Conservation (phyloP, 2,329 filamentous ascomycete species). For the Fusarium sublunatum region DNA sequence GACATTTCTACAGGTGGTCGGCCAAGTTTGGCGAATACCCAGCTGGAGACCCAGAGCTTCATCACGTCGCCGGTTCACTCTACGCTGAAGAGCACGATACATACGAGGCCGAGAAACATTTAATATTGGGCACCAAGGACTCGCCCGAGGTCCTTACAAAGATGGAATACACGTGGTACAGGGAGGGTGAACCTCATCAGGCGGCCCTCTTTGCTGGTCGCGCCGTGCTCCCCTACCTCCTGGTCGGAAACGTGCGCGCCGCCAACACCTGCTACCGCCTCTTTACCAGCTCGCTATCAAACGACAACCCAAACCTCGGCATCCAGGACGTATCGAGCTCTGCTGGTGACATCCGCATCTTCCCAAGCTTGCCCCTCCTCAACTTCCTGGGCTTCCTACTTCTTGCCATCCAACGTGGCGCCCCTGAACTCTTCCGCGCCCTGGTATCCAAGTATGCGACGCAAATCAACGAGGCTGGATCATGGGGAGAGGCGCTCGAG, state of each 20-base stretch:
- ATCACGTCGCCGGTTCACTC: slow-evolving; percentile 88
- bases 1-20: slow-evolving; percentile 71
- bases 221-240: slow-evolving; percentile 88
- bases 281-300: slow-evolving; percentile 57
- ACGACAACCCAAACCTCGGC: slow-evolving; percentile 64
- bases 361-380: slow-evolving; percentile 90
- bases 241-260: slow-evolving; percentile 89
- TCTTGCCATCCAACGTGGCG: slow-evolving; percentile 83
- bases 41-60: slow-evolving; percentile 91
- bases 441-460: slow-evolving; percentile 83
- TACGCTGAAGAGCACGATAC: slow-evolving; percentile 94
- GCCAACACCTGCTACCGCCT: slow-evolving; percentile 85
- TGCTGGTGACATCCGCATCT: slow-evolving; percentile 80
- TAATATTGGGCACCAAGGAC: slow-evolving; percentile 88
- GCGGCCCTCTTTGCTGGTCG: slow-evolving; percentile 88
- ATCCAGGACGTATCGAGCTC: slow-evolving; percentile 84
- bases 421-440: slow-evolving; percentile 82
- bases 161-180: slow-evolving; percentile 95
- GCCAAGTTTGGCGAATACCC: slow-evolving; percentile 86
- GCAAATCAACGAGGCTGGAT: slow-evolving; percentile 79
- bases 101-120: slow-evolving; percentile 92
- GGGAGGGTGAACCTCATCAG: slow-evolving; percentile 85
- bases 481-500: slow-evolving; percentile 85
- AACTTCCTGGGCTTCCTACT: slow-evolving; percentile 92
- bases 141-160: slow-evolving; percentile 82